Percentiles rank a stretch among this genome's conserved stretches.
These are phyloP conservation scores for Fusarium sp. DNA, from an alignment of 2,329 filamentous ascomycete species.

Conservation along the genomic window DNA sequence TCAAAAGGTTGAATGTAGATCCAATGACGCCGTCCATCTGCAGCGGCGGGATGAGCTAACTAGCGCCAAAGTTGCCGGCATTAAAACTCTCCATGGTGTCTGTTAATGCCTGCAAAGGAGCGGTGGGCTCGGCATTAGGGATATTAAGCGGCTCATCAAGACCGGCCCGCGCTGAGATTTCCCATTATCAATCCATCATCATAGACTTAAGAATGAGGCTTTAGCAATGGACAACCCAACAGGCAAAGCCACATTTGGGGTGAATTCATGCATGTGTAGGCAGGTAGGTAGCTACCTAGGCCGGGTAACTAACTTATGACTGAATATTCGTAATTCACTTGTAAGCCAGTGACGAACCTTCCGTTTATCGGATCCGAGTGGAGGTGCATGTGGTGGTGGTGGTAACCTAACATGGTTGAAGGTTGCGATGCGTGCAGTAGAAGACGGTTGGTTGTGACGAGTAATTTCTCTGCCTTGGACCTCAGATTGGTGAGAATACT, in stretches of 20 bases:
- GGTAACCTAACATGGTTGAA: neutral
- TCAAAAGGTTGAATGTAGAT: constrained; percentile 1
- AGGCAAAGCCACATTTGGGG: neutral
- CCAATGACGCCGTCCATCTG: constrained; percentile 7
- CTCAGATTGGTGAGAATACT: neutral
- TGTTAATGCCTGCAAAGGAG: constrained; percentile 6
- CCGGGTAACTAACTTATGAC: neutral
- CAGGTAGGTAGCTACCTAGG: too few species aligned
- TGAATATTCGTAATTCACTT: constrained; percentile 13
- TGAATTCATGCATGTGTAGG: too few species aligned
- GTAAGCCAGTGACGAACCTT: neutral
- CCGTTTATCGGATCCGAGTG: constrained; percentile 22
- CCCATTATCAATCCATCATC: neutral
- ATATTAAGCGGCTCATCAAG: constrained; percentile 1
- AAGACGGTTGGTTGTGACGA: neutral
- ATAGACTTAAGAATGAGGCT: neutral
- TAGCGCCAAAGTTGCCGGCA: constrained; percentile 11
- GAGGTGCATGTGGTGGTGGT: neutral
- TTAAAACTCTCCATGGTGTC: constrained; percentile 4
- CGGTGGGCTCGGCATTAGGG: neutral
- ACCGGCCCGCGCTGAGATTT: neutral
- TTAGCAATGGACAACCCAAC: too few species aligned
- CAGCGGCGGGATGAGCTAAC: constrained; percentile 4
- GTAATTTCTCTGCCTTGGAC: neutral
- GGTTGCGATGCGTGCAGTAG: constrained; percentile 9